Evolutionary conservation across 139 green algal species (phyloP).

Genomic region (Tetraselmis striata): DNA sequence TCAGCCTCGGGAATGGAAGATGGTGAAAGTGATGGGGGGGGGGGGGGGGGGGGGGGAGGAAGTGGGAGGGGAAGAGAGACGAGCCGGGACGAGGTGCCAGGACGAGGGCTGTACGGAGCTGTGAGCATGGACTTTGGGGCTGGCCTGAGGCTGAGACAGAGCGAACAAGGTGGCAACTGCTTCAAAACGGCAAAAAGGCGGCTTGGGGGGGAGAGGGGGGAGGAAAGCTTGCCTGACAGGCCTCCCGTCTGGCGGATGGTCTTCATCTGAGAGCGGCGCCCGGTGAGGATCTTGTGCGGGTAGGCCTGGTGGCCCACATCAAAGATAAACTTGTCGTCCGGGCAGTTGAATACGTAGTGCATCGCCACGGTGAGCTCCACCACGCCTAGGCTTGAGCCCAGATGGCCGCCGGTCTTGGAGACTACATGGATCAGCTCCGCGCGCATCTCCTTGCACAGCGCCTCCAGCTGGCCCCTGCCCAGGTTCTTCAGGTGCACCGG

Average conservation of each 20-base stretch:
- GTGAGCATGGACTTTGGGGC: no score
- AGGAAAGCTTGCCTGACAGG: conserved; percentile 62
- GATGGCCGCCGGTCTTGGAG: conserved; percentile 86
- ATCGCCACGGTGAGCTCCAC: conserved; percentile 96
- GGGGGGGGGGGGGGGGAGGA: no score
- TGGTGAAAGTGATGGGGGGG: no score
- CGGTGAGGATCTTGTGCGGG: conserved; percentile 98
- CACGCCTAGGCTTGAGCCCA: conserved; percentile 90
- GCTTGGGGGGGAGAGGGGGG: not conserved
- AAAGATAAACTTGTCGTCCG: conserved; percentile 92
- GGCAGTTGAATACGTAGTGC: conserved; percentile 96
- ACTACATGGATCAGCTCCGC: conserved; percentile 86
- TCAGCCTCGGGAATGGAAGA: no score
- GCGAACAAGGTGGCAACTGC: no score
- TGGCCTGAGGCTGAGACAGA: no score
- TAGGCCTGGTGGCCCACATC: conserved; percentile 97
- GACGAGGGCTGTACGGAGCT: no score
- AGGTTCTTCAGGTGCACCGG: conserved; percentile 99
- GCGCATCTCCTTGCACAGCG: conserved; percentile 94
- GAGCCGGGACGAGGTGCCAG: no score
- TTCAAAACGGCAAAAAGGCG: no score
- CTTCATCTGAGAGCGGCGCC: conserved; percentile 75
- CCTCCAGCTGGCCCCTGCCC: conserved; percentile 73
- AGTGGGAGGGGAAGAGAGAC: no score
- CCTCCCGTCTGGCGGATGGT: conserved; percentile 88